Evolutionary conservation across 2,329 filamentous ascomycete species (phyloP), one percentile per base, ranked within the genome.

Genomic region (Onygena corvina): DNA sequence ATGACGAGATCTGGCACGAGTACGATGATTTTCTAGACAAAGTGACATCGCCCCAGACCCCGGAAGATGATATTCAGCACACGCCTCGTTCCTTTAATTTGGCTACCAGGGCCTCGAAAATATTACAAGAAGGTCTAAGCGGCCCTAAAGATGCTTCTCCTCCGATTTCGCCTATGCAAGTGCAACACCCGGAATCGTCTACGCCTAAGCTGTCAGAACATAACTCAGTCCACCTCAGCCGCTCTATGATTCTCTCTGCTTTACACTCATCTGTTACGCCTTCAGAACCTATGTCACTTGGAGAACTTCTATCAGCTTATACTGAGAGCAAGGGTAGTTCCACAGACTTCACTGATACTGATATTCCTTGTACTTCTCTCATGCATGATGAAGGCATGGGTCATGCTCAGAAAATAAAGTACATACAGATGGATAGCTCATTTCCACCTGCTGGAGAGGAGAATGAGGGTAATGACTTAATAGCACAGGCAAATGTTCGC

Each of bases 1-100:
- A 93, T 56, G 90, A 95, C 58, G 90, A 95, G 61, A 76, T 94
- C 1, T 96, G 90, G 90, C 82, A 89, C 47, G 90, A 94, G 65
- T 95, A 93, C 61, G 82, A 96, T 56, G 90, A 95, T 58, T 70
- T 95, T 9, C 76, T 95, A 48, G 84, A 85, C 47, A 81, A 86
- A 50, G 75, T 80, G 8, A 74, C 78, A 46, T 76, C 74, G 3
- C 68, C 72, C 5, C 66, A 64, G 30, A 21, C 52, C 52, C n/a
- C 58, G 48, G 45, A 65, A 64, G 36, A 57, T 56, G 31, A 54
- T 52, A 18, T 58, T 51, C 44, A 50, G 57, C 4, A 53, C 59
- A 29, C 55, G 1, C 29, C 21, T 3, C 51, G 57, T 33, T 60
- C 59, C 4, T 66, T 68, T 52, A 59, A 64, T 47, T 45, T 66